Evolutionary conservation across 495 filamentous ascomycete genomes (phyloP), one percentile per base, ranked within the genome.

Genomic region (Hypoxylon lienhwacheense): DNA sequence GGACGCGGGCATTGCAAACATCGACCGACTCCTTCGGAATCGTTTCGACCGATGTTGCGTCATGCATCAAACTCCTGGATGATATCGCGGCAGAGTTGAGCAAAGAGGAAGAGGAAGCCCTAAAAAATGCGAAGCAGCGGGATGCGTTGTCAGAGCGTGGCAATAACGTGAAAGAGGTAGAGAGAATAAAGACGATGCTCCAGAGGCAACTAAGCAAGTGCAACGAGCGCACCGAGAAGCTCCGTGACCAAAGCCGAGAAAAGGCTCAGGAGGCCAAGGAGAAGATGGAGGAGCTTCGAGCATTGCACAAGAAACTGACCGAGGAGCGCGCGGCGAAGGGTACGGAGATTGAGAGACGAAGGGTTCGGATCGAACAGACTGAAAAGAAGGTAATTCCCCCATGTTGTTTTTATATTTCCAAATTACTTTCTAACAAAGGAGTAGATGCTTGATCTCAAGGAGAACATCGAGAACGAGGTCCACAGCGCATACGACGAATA

Each of bases 371-470:
- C 54, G 92, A 97, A 74, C 90, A 96, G 77, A 96, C 89, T 24
- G 93, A 97, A 82, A 97, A 96, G 77, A 96, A 97, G 88, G 91
- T 91, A 79, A 77, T 63, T 14, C 36, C 6, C 10, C 32, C 12
- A 19, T 2, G 16, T 29, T 32, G 29, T 10, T 19, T 50, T 7
- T 42, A 36, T 6, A 45, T 7, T 49, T 31, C 12, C 14, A n/a
- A 8, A 8, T 15, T 7, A 11, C 20, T 14, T 61, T 46, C 73
- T 81, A 68, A 81, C 66, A 11, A 44, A 7, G 21, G 20, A 42
- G 43, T 67, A 97, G 91, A 98, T 97, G 93, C 84, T 84, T 22
- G 93, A 97, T 69, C 77, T 97, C 34, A 97, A 93, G 61, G 93
- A 97, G 68, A 96, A 92, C 55, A 93, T 97, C 48, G 95, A 97